phyloP scores from a whole-genome alignment of 2,329 filamentous ascomycete species.

The Colletotrichum viniferum region DNA sequence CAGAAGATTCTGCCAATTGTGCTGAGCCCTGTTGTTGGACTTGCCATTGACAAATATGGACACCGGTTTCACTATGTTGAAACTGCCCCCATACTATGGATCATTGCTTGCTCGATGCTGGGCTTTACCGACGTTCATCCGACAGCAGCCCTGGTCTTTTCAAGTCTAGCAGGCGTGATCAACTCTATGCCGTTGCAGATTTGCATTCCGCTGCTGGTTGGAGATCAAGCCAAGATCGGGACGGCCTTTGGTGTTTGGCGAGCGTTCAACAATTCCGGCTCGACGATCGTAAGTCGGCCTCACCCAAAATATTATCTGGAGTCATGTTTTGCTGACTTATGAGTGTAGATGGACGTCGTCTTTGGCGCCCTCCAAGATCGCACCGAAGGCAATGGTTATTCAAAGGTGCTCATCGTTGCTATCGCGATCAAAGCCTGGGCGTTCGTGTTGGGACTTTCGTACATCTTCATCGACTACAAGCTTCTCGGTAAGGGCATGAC shows the following conservation, averaged over 20 bases:
- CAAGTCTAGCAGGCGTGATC: conserved; percentile 24
- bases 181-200: conserved; percentile 27
- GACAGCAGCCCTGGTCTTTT: conserved; percentile 23
- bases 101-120: conserved; percentile 24
- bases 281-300: conserved; percentile 25
- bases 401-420: conserved; percentile 20
- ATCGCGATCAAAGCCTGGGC: conserved; percentile 25
- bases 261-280: conserved; percentile 27
- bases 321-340: not conserved
- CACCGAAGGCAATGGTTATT: conserved; percentile 23
- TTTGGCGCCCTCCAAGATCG: conserved; percentile 27
- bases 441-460: conserved; percentile 21
- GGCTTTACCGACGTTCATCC: conserved; percentile 26
- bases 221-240: conserved; percentile 27
- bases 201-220: conserved; percentile 27
- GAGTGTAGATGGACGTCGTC: conserved; percentile 26
- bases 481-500: conserved; percentile 25
- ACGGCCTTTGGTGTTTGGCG: conserved; percentile 27
- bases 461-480: conserved; percentile 25
- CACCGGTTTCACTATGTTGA: conserved; percentile 28
- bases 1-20: conserved; percentile 26
- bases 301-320: not conserved
- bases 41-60: conserved; percentile 26
- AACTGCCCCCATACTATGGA: conserved; percentile 24
- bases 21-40: conserved; percentile 21